Conservation (phyloP, 2,329 filamentous ascomycete species). For the Aureobasidium leucospermi region DNA sequence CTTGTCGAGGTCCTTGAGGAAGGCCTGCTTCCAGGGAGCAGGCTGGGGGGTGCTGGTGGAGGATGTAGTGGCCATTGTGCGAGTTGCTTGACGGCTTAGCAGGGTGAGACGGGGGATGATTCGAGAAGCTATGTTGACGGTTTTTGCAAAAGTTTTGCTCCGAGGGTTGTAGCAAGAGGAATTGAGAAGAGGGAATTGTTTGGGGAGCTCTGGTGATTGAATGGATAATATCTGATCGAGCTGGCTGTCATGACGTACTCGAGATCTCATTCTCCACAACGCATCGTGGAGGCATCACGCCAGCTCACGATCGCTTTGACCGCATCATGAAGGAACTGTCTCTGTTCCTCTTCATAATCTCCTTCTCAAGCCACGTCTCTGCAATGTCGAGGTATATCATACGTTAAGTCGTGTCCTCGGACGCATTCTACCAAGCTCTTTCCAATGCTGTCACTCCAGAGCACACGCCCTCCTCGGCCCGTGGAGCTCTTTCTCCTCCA, state of each 20-base stretch:
- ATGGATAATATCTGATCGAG: not conserved
- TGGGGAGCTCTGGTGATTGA: not conserved
- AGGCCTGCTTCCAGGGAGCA: constrained; percentile 47
- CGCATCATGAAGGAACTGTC: not conserved
- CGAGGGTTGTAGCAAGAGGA: too few species aligned
- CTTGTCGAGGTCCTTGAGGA: constrained; percentile 42
- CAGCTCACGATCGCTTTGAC: not conserved
- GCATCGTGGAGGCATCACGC: not conserved
- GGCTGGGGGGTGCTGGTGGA: constrained; percentile 27
- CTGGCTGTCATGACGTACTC: constrained; percentile 3
- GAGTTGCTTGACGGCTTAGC: constrained; percentile 26
- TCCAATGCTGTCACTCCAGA: not conserved
- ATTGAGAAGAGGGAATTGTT: not conserved
- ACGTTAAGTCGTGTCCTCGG: too few species aligned
- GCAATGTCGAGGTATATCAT: too few species aligned
- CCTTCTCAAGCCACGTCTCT: too few species aligned
- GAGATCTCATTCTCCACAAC: constrained; percentile 2
- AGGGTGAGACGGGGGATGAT: constrained; percentile 30
- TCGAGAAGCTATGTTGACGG: constrained; percentile 34
- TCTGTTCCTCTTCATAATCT: not conserved
- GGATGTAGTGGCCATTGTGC: constrained; percentile 41
- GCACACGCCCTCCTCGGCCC: not conserved
- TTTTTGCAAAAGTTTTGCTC: not conserved
- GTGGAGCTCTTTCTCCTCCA: not conserved
- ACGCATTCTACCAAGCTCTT: too few species aligned